A percentile compares a stretch with the other conserved stretches of the same genome.
Conservation (phyloP, 2,329 filamentous ascomycete species). For the Colletotrichum viniferum region DNA sequence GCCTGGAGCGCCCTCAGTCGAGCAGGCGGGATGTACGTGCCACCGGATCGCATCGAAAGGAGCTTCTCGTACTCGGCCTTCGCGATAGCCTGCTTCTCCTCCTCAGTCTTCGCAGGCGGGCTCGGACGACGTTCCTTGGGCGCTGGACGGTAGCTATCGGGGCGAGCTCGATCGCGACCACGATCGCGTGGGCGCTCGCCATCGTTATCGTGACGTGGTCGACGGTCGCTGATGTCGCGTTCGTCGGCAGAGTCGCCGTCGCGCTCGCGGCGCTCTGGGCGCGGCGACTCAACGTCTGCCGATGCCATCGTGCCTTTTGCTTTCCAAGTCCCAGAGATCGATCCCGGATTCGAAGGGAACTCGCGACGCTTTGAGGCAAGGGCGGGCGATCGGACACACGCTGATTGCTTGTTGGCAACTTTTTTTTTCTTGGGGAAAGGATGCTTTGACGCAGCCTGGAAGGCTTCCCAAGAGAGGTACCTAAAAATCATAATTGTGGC, state of each 20-base stretch:
- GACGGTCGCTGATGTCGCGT: constrained; percentile 52
- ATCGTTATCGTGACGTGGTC: constrained; percentile 32
- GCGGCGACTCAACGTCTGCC: constrained; percentile 45
- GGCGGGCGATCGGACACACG: not conserved
- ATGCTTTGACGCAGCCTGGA: constrained; percentile 1
- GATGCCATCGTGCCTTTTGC: constrained; percentile 43
- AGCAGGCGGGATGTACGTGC: constrained; percentile 95
- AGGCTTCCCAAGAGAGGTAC: not conserved
- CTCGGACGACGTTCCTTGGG: constrained; percentile 36
- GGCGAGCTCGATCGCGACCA: constrained; percentile 41
- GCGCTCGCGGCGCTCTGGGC: constrained; percentile 36
- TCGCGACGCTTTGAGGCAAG: not conserved
- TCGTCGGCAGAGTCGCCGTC: constrained; percentile 24
- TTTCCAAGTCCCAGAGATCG: not conserved
- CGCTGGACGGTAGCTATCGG: constrained; percentile 55
- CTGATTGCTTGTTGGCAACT: not conserved
- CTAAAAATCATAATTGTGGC: constrained; percentile 15
- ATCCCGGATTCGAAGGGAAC: not conserved
- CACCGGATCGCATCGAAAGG: constrained; percentile 89
- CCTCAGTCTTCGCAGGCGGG: constrained; percentile 63
- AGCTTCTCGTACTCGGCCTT: constrained; percentile 95
- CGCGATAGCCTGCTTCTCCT: constrained; percentile 84
- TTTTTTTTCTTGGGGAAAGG: not conserved
- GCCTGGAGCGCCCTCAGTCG: constrained; percentile 89
- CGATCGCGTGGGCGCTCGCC: constrained; percentile 28